Evolutionary conservation across 345 rosid species (phyloP).

Genomic region (Aethionema arabicum): DNA sequence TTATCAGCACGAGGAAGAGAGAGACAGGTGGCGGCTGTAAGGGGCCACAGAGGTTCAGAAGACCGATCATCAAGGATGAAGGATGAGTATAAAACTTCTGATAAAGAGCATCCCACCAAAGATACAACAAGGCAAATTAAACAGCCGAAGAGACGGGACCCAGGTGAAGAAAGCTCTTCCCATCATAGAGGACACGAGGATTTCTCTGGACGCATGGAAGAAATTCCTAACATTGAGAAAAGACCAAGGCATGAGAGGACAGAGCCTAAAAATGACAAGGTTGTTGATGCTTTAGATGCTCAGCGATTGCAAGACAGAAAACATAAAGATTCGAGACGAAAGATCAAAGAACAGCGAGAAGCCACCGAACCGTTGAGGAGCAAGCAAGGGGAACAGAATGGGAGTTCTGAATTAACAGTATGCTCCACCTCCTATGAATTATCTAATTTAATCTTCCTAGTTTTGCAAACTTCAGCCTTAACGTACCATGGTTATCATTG

Average conservation of each 20-base stretch:
- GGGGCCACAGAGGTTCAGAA: slow-evolving; percentile 67
- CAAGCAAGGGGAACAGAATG: slow-evolving; percentile 68
- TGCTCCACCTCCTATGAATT: slow-evolving; percentile 38
- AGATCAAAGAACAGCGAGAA: slow-evolving; percentile 69
- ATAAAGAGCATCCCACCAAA: slow-evolving; percentile 64
- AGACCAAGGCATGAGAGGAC: slow-evolving; percentile 72
- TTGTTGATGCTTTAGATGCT: slow-evolving; percentile 53
- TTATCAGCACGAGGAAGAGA: slow-evolving; percentile 67
- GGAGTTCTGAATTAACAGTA: slow-evolving; percentile 68
- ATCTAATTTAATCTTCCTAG: slow-evolving; percentile 19
- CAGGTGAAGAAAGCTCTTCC: slow-evolving; percentile 60
- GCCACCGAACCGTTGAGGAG: slow-evolving; percentile 52
- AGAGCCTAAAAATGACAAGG: slow-evolving; percentile 52
- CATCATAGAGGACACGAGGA: slow-evolving; percentile 65
- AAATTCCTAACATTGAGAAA: slow-evolving; percentile 53
- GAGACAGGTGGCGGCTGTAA: slow-evolving; percentile 47
- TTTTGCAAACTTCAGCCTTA: slow-evolving; percentile 24
- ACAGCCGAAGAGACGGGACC: slow-evolving; percentile 67
- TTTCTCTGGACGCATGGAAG: slow-evolving; percentile 55
- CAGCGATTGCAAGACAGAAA: slow-evolving; percentile 61
- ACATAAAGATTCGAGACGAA: slow-evolving; percentile 65
- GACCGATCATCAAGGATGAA: slow-evolving; percentile 63
- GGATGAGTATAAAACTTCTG: slow-evolving; percentile 63
- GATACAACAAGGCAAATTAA: slow-evolving; percentile 62
- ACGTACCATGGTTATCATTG: slow-evolving; percentile 37